These are phyloP conservation scores for Eimeria tenella DNA, from an alignment of 169 alveolate species.

Conservation along the genomic window DNA sequence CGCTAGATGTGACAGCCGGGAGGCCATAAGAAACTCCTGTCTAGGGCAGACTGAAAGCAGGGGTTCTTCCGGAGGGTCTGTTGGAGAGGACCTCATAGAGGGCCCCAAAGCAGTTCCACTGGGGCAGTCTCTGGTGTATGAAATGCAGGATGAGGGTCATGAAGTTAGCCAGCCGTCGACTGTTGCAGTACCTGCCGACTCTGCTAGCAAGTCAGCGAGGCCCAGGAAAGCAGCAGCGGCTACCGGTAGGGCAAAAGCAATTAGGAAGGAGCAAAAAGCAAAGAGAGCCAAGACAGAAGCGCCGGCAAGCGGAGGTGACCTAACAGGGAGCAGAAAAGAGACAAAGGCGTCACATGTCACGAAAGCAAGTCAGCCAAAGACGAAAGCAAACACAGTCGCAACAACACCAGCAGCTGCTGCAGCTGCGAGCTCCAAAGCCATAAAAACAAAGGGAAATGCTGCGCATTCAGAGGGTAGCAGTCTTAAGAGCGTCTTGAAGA, in stretches of 20 bases:
- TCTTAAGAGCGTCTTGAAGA: too few relatives aligned
- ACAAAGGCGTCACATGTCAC: neutral
- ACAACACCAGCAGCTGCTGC: neutral
- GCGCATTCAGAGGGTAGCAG: too few relatives aligned
- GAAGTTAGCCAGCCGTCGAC: neutral
- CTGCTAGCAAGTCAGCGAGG: neutral
- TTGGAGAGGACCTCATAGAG: too few relatives aligned
- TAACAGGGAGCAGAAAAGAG: neutral
- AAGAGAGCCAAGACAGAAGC: neutral
- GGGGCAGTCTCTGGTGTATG: too few relatives aligned
- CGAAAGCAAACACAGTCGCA: neutral
- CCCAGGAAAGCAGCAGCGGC: slow-evolving; percentile 9
- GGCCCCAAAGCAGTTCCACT: too few relatives aligned
- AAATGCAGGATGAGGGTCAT: too few relatives aligned
- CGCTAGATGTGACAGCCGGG: neutral
- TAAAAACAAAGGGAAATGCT: too few relatives aligned
- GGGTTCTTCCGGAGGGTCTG: too few relatives aligned
- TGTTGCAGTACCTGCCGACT: neutral
- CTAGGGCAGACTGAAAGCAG: too few relatives aligned
- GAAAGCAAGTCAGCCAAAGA: neutral
- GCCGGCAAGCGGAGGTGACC: neutral
- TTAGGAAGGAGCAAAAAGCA: neutral
- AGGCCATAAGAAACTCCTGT: too few relatives aligned
- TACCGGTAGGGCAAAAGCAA: neutral
- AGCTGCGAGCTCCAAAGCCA: neutral